phyloP scores from a whole-genome alignment of 371 early-diverging fungal species.

The Mortierella sp. region DNA sequence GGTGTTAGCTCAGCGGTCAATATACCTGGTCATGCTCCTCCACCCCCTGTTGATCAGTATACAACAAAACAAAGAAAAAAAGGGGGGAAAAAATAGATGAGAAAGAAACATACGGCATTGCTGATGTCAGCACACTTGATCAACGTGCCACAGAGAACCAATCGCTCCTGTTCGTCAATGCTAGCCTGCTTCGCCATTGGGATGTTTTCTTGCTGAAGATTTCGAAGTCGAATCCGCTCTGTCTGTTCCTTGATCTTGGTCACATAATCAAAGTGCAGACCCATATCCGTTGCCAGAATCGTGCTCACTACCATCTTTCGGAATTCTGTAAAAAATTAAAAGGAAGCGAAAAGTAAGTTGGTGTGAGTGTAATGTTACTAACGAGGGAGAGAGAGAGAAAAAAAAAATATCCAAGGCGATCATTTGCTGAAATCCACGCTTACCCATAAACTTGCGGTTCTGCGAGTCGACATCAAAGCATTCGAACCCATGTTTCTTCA shows the following conservation, averaged over 20 bases:
- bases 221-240: conserved; percentile 52
- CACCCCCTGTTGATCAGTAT: background rate
- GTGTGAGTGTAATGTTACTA: background rate
- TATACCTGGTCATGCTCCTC: background rate
- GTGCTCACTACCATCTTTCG: conserved; percentile 76
- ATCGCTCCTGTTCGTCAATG: conserved; percentile 58
- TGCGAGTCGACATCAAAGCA: conserved; percentile 58
- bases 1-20: background rate
- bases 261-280: conserved; percentile 84
- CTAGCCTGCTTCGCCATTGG: conserved; percentile 37
- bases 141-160: conserved; percentile 70
- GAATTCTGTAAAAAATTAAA: conserved; percentile 58
- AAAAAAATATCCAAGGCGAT: background rate
- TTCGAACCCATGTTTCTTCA: conserved; percentile 70
- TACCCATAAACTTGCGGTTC: conserved; percentile 54
- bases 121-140: conserved; percentile 90
- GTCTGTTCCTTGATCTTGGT: conserved; percentile 70
- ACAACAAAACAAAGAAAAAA: background rate
- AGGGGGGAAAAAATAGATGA: no score
- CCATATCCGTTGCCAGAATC: conserved; percentile 89
- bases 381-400: conserved; percentile 1
- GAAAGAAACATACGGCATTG: conserved; percentile 66
- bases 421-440: background rate
- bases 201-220: conserved; percentile 9
- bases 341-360: conserved; percentile 5